Base-by-base conservation (phyloP, 495 filamentous ascomycete genomes). In the Hypoxylon crocopeplum region DNA sequence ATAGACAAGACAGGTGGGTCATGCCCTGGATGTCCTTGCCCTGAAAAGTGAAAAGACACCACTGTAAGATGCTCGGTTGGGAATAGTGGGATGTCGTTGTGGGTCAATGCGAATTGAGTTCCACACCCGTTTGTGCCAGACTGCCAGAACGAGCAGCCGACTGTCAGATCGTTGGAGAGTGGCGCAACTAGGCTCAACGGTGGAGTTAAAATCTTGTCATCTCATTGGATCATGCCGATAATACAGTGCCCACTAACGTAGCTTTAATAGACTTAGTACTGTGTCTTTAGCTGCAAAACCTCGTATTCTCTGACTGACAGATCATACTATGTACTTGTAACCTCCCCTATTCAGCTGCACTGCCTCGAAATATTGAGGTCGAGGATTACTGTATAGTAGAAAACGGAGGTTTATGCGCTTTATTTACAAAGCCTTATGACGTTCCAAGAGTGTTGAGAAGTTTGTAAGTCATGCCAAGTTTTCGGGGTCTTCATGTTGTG, bases 21-120 rank as follows among this genome's bases (percentile, higher is more conserved):
- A n/a, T n/a, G n/a, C n/a, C n/a, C n/a, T n/a, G n/a, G n/a, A n/a
- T n/a, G n/a, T n/a, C n/a, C n/a, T n/a, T n/a, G n/a, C n/a, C n/a
- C n/a, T n/a, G n/a, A n/a, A n/a, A n/a, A n/a, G n/a, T n/a, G n/a
- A n/a, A n/a, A n/a, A n/a, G n/a, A n/a, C n/a, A n/a, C n/a, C n/a
- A n/a, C n/a, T 34, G 32, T 34, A 34, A n/a, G 32, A 29, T 29
- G 25, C 58, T 50, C 27, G 5, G 32, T 51, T 50, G 38, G 58
- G 58, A 56, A 62, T 62, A 56, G 58, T 12, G 29, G 45, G 41
- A 34, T 7, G 7, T 5, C 5, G 25, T 11, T 8, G n/a, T 27
- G 52, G 52, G 51, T 47, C 52, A 37, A 42, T 40, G 51, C 39
- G 46, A 62, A 56, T 51, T 62, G 24, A 41, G 51, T 51, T 47